Base-by-base conservation (phyloP, 129 eudicot genomes). In the Scalesia atractyloides region DNA sequence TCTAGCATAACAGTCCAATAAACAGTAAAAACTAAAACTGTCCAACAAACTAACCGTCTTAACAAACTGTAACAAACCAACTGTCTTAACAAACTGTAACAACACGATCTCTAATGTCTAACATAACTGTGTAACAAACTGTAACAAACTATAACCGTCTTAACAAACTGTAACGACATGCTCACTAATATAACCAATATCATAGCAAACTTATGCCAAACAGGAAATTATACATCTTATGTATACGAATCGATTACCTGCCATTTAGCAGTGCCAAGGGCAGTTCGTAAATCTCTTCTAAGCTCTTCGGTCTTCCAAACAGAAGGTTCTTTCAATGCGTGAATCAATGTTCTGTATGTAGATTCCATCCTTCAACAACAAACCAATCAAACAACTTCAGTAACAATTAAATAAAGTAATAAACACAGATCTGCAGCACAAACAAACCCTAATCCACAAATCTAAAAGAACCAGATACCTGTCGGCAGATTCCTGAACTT, bases 401-500 rank as follows among this genome's bases (percentile, higher is more conserved):
- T 36, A 33, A 70, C 36, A 44, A 36, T 15, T 43, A 11, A 14
- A 43, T 41, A 37, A 50, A 13, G 49, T 64, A 68, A 19, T 9
- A 53, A 58, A 16, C 49, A 51, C 46, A 39, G 54, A 70, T 39
- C 56, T 50, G 64, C 15, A 17, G 39, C 30, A 60, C 12, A 53
- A 51, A 60, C 12, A 53, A 51, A 64, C 39, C 76, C 58, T 66
- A 68, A 83, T 22, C 17, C 22, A 46, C n/a, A n/a, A 66, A 73
- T 14, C 24, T 16, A n/a, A 48, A 7, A 70, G n/a, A 57, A 64
- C 54, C 13, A 49, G 73, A 50, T 79, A 91, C 98, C 98, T 87
- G 75, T 92, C 98, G 44, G 93, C 88, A 49, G 98, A 92, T 89
- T 92, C 95, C 73, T 92, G 95, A 71, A 92, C 98, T 79, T 92